Evolutionary conservation across 768 basidiomycete species (phyloP).

Genomic region (Mycena maculata): DNA sequence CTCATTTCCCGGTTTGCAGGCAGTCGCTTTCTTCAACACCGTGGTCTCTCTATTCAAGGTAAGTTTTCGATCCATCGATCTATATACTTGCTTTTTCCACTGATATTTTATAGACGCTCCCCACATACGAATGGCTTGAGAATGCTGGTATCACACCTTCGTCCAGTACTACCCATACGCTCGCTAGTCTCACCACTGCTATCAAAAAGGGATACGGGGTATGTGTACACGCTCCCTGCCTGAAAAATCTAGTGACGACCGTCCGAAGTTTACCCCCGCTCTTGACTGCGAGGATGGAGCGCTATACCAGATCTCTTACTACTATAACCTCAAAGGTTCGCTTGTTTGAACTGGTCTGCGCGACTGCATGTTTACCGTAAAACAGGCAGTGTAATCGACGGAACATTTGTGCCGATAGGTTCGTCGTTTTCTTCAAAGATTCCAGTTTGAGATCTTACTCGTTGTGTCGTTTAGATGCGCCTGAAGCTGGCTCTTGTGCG

Average conservation of each 20-base stretch:
- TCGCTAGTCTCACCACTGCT: constrained; percentile 64
- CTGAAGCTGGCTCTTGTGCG: constrained; percentile 61
- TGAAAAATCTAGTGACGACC: constrained; percentile 17
- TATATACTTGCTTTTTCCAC: constrained; percentile 40
- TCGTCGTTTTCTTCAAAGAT: constrained; percentile 30
- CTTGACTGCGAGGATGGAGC: constrained; percentile 53
- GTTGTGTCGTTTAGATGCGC: constrained; percentile 55
- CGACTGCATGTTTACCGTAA: constrained; percentile 75
- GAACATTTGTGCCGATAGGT: constrained; percentile 71
- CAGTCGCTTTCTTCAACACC: constrained; percentile 69
- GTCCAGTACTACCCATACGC: constrained; percentile 65
- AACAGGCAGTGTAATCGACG: constrained; percentile 75
- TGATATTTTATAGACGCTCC: constrained; percentile 58
- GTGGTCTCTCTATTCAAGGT: constrained; percentile 69
- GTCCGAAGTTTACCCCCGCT: constrained; percentile 45
- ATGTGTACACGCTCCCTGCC: constrained; percentile 8
- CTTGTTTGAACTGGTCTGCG: constrained; percentile 39
- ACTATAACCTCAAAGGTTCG: constrained; percentile 24
- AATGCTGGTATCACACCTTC: constrained; percentile 81
- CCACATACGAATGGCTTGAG: constrained; percentile 79
- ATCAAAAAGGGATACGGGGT: constrained; percentile 67
- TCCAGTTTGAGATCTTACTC: background rate
- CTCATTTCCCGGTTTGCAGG: constrained; percentile 49
- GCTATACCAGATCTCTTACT: constrained; percentile 43
- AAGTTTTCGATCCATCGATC: constrained; percentile 47